Evolutionary conservation across 83 land plant species (phyloP).

Genomic region (Larix sibirica): DNA sequence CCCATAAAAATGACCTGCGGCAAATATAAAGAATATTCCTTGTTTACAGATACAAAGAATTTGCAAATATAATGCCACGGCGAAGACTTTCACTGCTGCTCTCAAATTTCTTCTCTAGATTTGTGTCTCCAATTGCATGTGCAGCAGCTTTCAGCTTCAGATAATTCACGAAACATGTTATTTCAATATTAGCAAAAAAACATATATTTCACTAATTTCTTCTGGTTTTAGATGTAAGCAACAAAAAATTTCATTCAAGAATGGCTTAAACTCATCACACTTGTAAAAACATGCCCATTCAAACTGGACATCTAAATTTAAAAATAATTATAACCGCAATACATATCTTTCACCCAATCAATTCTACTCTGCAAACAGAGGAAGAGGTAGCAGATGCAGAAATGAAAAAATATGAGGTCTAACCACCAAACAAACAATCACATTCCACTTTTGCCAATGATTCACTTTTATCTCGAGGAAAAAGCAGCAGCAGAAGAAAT

Average conservation of each 20-base stretch:
- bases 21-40: not conserved
- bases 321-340: not conserved
- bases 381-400: not conserved
- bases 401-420: not conserved
- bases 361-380: not conserved
- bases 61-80: slow-evolving; percentile 96
- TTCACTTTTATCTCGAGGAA: too few relatives aligned
- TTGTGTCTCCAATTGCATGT: slow-evolving; percentile 78
- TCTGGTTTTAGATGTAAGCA: not conserved
- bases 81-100: slow-evolving; percentile 90
- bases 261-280: not conserved
- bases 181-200: not conserved
- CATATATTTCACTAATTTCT: not conserved
- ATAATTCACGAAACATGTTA: not conserved
- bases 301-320: not conserved
- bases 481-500: too few relatives aligned
- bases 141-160: slow-evolving; percentile 85
- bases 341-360: not conserved
- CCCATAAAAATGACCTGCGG: not conserved
- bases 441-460: too few relatives aligned
- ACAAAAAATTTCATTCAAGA: not conserved
- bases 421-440: not conserved
- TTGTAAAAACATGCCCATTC: not conserved
- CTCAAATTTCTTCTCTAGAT: slow-evolving; percentile 83
- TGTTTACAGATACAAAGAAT: slow-evolving; percentile 74